Base-by-base conservation (phyloP, 2,329 filamentous ascomycete genomes). In the Ophiocordyceps polyrhachis-furcata region DNA sequence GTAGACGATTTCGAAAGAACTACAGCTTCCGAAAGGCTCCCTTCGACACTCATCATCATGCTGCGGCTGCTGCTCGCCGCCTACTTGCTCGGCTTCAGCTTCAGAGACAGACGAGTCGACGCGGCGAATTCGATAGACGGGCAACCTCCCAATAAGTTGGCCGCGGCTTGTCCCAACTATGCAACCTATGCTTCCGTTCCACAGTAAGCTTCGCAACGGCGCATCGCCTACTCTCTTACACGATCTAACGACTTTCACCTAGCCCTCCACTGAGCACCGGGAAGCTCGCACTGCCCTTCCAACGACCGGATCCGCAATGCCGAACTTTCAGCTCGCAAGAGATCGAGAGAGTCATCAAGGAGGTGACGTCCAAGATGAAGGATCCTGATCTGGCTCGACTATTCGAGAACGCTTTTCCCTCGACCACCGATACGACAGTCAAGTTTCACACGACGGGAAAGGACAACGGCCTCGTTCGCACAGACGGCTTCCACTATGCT, bases 361-460 rank as follows among this genome's bases (percentile, higher is more conserved):
- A 95, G 52, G 70, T 98, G 51, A 91, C 81, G 6, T 71, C 74
- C 25, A 80, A 76, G 44, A 83, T 98, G 65, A 71, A 79, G 47
- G 81, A 96, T 55, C 81, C 81, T 15, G 91, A 96, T 54, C 74
- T 98, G 13, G 89, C 89, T 4, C 79, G 88, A 23, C 69, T 98
- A 12, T 98, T 98, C 58, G 86, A 93, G 58, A 98, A 98, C 58
- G 80, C 89, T 2, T 96, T 93, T 51, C 89, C 89, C 5, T 93
- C 91, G 49, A 63, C 61, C 0, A 75, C 91, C 3, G 87, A 94
- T 56, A 94, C 87, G 0, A 94, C 87, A 0, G 76, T 94, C 50
- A 78, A 83, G 55, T 94, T 89, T 72, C 87, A 94, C 58, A 80
- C 81, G 5, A 76, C 81, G 49, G 81, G 70, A 40, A 60, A 65